These are phyloP conservation scores for Chlamydomonas incerta DNA, from an alignment of 139 green algal species.

Conservation along the genomic window DNA sequence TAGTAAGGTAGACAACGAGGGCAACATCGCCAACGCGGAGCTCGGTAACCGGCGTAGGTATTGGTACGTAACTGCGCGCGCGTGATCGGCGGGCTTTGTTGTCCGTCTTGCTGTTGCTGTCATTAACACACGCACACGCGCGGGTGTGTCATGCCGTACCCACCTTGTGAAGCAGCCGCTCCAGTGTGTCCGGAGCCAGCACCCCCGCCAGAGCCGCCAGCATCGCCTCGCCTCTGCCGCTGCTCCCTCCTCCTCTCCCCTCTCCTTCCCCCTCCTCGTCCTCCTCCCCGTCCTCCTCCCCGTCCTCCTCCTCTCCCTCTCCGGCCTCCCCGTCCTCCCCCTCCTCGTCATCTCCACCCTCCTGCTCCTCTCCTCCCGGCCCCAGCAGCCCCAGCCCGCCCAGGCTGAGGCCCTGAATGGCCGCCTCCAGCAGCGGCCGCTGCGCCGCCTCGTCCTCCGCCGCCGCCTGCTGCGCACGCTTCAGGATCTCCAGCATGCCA, in stretches of 20 bases:
- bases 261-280: background rate
- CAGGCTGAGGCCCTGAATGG: background rate
- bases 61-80: no score
- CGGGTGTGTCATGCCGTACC: no score
- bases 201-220: background rate
- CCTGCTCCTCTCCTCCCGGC: background rate
- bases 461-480: slow-evolving; percentile 57
- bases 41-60: no score
- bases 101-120: no score
- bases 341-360: slow-evolving; percentile 13
- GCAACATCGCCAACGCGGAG: no score
- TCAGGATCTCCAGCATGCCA: slow-evolving; percentile 72
- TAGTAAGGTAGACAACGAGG: no score
- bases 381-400: background rate
- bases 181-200: slow-evolving; percentile 55
- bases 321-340: slow-evolving; percentile 13
- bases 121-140: no score
- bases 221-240: background rate
- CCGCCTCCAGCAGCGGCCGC: background rate
- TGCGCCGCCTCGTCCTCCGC: slow-evolving; percentile 38
- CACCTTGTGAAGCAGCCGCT: slow-evolving; percentile 53
- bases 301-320: background rate
- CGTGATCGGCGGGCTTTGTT: no score
- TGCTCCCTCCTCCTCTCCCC: background rate
- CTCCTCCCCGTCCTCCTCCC: background rate